Evolutionary conservation across 192 early-diverging fungal genomes (phyloP), one percentile per base, ranked within the genome.

Genomic region (Geosiphon pyriformis): DNA sequence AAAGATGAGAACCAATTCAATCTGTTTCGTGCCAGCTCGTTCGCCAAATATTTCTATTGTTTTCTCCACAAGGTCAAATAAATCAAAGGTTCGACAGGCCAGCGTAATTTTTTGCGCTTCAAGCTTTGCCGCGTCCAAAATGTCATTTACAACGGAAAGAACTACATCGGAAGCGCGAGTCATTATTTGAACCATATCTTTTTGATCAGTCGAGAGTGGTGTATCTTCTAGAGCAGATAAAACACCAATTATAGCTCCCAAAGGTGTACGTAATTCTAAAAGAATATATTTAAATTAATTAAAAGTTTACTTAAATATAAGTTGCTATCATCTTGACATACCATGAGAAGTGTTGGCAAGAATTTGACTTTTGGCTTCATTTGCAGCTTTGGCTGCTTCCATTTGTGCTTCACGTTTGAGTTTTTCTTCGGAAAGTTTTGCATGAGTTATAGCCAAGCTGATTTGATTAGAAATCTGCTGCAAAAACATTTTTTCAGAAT

Each of bases 131-230:
- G 76, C 71, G 32, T 77, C 72, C 10, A 77, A 33, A 3, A 77
- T 54, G 25, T 77, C 76, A 47, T 77, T 77, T 32, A 77, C 69
- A 2, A 77, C 70, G 26, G 68, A 68, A 57, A 77, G 34, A 3
- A 73, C 72, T 2, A 77, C 70, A 48, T 77, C 72, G 31, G 72
- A 72, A 2, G 76, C 71, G 51, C 73, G 73, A 37, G 70, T 68
- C 72, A 77, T 77, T 31, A 74, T 74, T 54, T 77, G 61, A 54
- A 77, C 61, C 76, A 77, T 77, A 27, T 77, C 76, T 15, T 59
- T 65, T 50, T 77, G 76, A 46, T 77, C 76, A 22, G 61, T 59
- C 3, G 72, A 71, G 57, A 77, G 42, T 1, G 65, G 62, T 26
- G 72, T 77, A 23, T 72, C 72, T 57, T 77, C 76, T 7, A 77